phyloP scores from a whole-genome alignment of 1,284 basidiomycete genomes.

The Athelia psychrophila region DNA sequence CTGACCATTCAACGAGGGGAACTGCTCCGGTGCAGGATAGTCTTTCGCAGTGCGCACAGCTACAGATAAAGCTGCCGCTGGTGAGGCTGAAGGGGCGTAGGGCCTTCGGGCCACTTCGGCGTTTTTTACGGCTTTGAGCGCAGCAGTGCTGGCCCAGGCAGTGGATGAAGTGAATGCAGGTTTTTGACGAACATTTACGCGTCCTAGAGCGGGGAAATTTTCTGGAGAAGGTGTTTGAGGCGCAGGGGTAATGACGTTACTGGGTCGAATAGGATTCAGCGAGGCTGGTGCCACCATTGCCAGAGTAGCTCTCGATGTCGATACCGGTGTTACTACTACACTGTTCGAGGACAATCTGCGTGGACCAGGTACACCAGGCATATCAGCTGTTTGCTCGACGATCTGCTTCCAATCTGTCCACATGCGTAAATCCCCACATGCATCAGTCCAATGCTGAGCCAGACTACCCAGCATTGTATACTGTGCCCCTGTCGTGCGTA shows the following conservation, averaged over 20 bases:
- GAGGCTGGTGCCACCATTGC: background rate
- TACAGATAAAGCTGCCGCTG: background rate
- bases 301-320: background rate
- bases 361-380: constrained; percentile 14
- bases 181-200: too few species aligned
- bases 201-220: too few species aligned
- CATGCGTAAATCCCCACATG: background rate
- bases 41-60: background rate
- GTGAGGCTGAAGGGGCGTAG: background rate
- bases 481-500: constrained; percentile 18
- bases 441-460: constrained; percentile 15
- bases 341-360: background rate
- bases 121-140: background rate
- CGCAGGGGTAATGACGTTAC: background rate
- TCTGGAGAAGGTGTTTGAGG: too few species aligned
- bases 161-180: background rate
- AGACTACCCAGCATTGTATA: constrained; percentile 34
- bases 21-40: background rate
- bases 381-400: constrained; percentile 10
- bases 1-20: background rate
- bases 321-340: background rate
- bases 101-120: background rate
- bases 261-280: background rate
- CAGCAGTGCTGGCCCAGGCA: background rate
- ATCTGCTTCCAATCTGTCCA: constrained; percentile 21